A percentile compares a stretch with the other conserved stretches of the same genome.
phyloP scores from a whole-genome alignment of 78 protist species.

The Chrysochromulina parva region DNA sequence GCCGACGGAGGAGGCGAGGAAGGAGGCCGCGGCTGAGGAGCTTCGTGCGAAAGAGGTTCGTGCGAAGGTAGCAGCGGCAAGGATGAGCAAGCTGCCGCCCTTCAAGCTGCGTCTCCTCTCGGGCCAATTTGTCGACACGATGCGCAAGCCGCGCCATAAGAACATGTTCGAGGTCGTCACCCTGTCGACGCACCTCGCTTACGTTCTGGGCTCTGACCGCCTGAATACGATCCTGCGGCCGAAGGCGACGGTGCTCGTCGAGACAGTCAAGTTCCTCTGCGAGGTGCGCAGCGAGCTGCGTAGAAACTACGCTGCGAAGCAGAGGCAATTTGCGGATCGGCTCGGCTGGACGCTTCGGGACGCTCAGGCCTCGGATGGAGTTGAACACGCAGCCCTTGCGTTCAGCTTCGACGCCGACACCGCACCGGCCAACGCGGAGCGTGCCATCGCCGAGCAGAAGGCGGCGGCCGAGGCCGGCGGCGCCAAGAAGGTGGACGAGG shows the following conservation, averaged over 20 bases:
- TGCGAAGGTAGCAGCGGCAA: background rate
- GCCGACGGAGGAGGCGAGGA: background rate
- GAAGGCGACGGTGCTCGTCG: background rate
- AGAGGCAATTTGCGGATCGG: background rate
- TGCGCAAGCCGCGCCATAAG: background rate
- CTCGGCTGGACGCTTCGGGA: background rate
- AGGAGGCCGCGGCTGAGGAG: background rate
- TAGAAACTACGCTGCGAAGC: background rate
- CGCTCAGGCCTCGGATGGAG: background rate
- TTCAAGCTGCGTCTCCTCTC: background rate
- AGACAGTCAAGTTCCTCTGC: conserved; percentile 7
- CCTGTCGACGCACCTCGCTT: background rate
- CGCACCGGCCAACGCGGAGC: background rate
- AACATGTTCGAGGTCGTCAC: background rate
- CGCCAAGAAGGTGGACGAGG: too few relatives aligned
- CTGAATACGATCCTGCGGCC: background rate
- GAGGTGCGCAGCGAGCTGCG: conserved; percentile 8
- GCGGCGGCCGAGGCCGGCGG: background rate
- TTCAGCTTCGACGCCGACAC: background rate
- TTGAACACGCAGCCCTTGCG: background rate
- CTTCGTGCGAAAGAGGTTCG: background rate
- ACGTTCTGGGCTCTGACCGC: background rate
- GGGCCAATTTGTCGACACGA: background rate
- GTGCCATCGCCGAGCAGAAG: background rate
- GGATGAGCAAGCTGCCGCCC: background rate